Conservation (phyloP, 2,329 filamentous ascomycete species). For the Neofusicoccum umdonicola region DNA sequence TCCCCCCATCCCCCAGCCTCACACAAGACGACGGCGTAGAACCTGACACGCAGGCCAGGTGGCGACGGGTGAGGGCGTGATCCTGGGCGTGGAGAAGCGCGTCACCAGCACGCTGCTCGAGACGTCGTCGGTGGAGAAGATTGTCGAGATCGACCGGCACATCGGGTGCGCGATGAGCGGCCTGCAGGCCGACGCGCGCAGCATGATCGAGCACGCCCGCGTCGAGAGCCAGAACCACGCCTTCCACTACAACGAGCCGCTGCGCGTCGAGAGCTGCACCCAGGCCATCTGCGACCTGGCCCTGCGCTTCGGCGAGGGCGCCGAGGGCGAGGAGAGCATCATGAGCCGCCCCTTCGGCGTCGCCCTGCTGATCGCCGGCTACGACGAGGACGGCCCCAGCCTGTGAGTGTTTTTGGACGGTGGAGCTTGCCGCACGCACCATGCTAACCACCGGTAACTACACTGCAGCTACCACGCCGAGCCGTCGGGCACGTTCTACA, state of each 20-base stretch:
- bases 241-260: slow-evolving; percentile 96
- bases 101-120: slow-evolving; percentile 97
- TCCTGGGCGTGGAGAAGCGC: slow-evolving; percentile 97
- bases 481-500: slow-evolving; percentile 96
- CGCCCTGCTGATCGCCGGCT: slow-evolving; percentile 91
- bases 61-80: slow-evolving; percentile 89
- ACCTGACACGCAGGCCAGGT: slow-evolving; percentile 49
- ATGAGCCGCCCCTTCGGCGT: slow-evolving; percentile 98
- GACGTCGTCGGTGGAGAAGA: slow-evolving; percentile 98
- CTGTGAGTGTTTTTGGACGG: slow-evolving; percentile 53
- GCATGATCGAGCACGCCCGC: slow-evolving; percentile 96
- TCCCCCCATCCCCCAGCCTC: slow-evolving; percentile 17
- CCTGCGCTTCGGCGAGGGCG: slow-evolving; percentile 92
- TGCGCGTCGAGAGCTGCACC: slow-evolving; percentile 95
- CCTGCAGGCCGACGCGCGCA: slow-evolving; percentile 93
- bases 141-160: slow-evolving; percentile 98
- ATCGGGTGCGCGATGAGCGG: slow-evolving; percentile 99
- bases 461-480: slow-evolving; percentile 80
- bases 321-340: slow-evolving; percentile 96
- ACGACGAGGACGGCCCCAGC: slow-evolving; percentile 94
- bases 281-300: slow-evolving; percentile 98
- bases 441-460: not conserved
- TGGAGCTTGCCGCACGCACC: no score
- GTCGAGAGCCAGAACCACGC: slow-evolving; percentile 96
- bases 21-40: not conserved